phyloP scores from a whole-genome alignment of 2,329 filamentous ascomycete species.

The Beauveria varroae region DNA sequence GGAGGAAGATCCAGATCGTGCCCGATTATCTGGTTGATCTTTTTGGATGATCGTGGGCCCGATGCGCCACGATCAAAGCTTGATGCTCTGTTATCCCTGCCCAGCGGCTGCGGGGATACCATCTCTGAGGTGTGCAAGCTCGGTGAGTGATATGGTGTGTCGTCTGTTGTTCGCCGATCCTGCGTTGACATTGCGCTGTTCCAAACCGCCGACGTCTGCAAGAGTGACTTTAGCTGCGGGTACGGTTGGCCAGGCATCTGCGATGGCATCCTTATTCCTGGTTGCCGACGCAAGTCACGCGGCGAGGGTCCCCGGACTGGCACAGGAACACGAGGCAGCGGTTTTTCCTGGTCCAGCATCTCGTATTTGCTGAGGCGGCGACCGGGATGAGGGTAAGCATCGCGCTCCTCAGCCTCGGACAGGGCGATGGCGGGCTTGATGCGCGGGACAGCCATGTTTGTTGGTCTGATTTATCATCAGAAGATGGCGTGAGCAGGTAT shows the following conservation, averaged over 20 bases:
- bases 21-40: slow-evolving; percentile 36
- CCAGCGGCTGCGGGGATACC: neutral
- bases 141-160: neutral
- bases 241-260: neutral
- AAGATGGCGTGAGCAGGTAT: neutral
- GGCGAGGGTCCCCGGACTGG: neutral
- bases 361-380: slow-evolving; percentile 9
- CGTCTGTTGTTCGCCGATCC: neutral
- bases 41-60: slow-evolving; percentile 25
- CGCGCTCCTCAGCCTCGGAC: slow-evolving; percentile 5
- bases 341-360: neutral
- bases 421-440: slow-evolving; percentile 8
- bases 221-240: neutral
- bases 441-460: slow-evolving; percentile 1
- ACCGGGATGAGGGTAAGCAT: slow-evolving; percentile 8
- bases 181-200: neutral
- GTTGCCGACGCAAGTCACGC: neutral
- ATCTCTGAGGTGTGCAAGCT: neutral
- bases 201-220: neutral
- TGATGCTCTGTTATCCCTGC: neutral
- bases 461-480: neutral
- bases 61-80: slow-evolving; percentile 12
- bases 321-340: slow-evolving; percentile 1
- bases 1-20: slow-evolving; percentile 25
- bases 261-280: neutral